These are phyloP conservation scores for Bipolaris zeicola DNA, from an alignment of 2,329 filamentous ascomycete species.

Conservation along the genomic window DNA sequence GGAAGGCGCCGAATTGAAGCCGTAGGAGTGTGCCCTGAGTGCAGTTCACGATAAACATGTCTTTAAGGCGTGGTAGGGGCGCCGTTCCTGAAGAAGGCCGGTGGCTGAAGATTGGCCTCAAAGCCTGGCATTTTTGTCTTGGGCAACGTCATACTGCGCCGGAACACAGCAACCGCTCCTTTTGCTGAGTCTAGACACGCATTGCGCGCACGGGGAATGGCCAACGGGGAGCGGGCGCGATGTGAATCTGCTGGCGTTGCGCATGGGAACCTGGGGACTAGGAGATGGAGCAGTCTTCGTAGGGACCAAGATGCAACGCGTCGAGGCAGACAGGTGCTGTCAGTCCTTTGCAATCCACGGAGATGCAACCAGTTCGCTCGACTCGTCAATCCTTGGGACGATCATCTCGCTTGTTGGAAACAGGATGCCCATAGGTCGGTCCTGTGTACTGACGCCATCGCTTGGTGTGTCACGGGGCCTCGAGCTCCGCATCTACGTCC, in stretches of 20 bases:
- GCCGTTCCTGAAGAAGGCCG: conserved; percentile 18
- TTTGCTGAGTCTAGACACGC: conserved; percentile 16
- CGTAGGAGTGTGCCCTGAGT: conserved; percentile 10
- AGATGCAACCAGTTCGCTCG: no score
- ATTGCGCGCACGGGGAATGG: not conserved
- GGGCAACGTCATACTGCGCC: conserved; percentile 31
- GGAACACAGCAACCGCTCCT: conserved; percentile 14
- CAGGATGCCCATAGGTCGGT: not conserved
- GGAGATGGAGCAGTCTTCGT: not conserved
- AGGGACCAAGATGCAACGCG: conserved; percentile 7
- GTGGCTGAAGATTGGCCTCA: conserved; percentile 20
- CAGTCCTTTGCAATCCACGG: not conserved
- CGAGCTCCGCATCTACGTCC: not conserved
- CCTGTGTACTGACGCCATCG: not conserved
- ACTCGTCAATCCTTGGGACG: not conserved
- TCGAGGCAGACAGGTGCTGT: not conserved
- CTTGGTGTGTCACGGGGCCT: not conserved
- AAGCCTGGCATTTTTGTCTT: conserved; percentile 28
- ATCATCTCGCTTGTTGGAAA: not conserved
- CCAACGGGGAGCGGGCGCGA: not conserved
- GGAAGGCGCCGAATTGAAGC: conserved; percentile 12
- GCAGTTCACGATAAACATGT: conserved; percentile 26
- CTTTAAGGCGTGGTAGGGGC: conserved; percentile 25
- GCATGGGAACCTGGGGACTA: not conserved
- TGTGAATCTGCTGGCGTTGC: not conserved